These are phyloP conservation scores for Coccomyxa sp. DNA, from an alignment of 139 green algal genomes.

Conservation along the genomic window DNA sequence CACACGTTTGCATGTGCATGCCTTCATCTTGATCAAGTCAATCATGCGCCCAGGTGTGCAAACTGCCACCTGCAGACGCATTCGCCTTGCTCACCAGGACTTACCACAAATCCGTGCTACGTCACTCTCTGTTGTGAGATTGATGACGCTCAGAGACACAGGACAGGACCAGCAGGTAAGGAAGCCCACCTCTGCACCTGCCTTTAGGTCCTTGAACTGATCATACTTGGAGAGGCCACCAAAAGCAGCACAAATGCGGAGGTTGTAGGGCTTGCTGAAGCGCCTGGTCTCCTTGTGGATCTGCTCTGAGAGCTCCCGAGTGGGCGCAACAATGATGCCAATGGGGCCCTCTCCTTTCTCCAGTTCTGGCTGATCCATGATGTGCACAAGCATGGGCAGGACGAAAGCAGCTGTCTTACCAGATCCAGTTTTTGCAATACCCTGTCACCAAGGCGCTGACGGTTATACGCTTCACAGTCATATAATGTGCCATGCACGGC, in stretches of 20 bases:
- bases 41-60: constrained; percentile 85
- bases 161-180: neutral
- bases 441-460: constrained; percentile 23
- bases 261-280: constrained; percentile 39
- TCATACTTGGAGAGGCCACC: constrained; percentile 90
- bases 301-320: constrained; percentile 88
- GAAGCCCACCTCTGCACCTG: constrained; percentile 44
- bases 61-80: constrained; percentile 64
- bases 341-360: constrained; percentile 80
- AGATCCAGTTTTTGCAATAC: constrained; percentile 81
- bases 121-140: neutral
- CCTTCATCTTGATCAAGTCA: constrained; percentile 72
- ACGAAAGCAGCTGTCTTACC: constrained; percentile 88
- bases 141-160: neutral
- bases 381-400: constrained; percentile 80
- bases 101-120: neutral
- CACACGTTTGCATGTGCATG: constrained; percentile 57
- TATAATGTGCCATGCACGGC: too few species aligned
- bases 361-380: constrained; percentile 69
- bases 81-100: neutral
- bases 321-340: constrained; percentile 80
- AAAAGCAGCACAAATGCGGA: constrained; percentile 75
- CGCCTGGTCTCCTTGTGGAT: constrained; percentile 78
- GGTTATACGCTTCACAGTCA: too few species aligned
- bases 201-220: constrained; percentile 91